Conservation (phyloP, 768 basidiomycete genomes). For the Gymnopilus dilepis region DNA sequence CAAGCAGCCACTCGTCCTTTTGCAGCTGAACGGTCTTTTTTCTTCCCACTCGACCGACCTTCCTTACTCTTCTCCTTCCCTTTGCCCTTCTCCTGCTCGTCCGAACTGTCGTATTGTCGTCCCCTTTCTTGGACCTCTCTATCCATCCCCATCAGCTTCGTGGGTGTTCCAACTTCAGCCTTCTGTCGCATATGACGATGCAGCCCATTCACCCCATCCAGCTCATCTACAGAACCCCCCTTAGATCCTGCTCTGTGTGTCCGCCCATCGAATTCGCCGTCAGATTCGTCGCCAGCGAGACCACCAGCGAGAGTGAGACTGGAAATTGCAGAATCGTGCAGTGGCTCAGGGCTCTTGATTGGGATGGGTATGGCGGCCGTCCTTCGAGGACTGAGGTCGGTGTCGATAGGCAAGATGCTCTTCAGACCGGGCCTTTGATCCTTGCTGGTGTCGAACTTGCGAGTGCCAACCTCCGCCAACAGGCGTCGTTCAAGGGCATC, state of each 20-base stretch:
- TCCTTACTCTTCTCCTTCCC: constrained; percentile 32
- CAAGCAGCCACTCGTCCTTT: constrained; percentile 81
- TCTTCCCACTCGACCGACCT: constrained; percentile 29
- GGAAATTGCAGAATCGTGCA: constrained; percentile 60
- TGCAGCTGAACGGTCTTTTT: constrained; percentile 43
- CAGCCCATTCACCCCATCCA: constrained; percentile 22
- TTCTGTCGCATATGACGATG: constrained; percentile 30
- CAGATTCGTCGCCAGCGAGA: constrained; percentile 29
- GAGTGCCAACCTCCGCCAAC: constrained; percentile 75
- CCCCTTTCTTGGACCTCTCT: constrained; percentile 23
- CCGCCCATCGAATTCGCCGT: constrained; percentile 34
- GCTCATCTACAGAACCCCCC: constrained; percentile 25
- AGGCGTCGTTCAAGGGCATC: constrained; percentile 76
- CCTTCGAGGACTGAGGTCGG: constrained; percentile 12
- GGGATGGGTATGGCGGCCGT: constrained; percentile 42
- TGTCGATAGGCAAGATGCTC: constrained; percentile 35
- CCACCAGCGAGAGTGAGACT: constrained; percentile 50
- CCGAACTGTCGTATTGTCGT: constrained; percentile 12
- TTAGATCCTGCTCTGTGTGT: constrained; percentile 36
- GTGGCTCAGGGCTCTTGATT: constrained; percentile 37
- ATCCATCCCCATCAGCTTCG: constrained; percentile 20
- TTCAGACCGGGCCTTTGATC: constrained; percentile 39
- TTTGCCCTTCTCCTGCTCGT: constrained; percentile 24
- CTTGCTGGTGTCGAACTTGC: constrained; percentile 43
- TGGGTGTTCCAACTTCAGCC: constrained; percentile 25